A percentile compares a stretch with the other conserved stretches of the same genome.
phyloP scores from a whole-genome alignment of 2,329 filamentous ascomycete species.

The Claviceps purpurea region DNA sequence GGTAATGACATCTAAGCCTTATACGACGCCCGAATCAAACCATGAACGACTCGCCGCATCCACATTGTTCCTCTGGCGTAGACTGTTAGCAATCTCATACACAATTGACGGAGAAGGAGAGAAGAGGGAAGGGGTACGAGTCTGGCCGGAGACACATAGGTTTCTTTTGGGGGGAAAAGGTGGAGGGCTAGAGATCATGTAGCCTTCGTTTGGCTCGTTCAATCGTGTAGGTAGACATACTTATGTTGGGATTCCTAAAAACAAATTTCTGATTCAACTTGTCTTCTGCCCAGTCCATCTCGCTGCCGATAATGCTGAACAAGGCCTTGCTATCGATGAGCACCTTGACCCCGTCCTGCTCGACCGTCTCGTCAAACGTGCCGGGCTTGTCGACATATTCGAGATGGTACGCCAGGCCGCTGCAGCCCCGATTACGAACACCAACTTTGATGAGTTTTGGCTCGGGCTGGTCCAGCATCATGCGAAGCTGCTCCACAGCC shows the following conservation, averaged over 20 bases:
- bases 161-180: no score
- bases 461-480: constrained; percentile 68
- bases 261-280: constrained; percentile 86
- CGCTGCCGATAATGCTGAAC: constrained; percentile 94
- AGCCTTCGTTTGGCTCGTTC: no score
- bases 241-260: constrained; percentile 96
- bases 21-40: constrained; percentile 30
- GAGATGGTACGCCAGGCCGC: constrained; percentile 81
- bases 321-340: constrained; percentile 94
- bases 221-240: constrained; percentile 46
- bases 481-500: constrained; percentile 66
- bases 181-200: no score
- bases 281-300: constrained; percentile 98
- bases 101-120: constrained; percentile 16
- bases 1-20: neutral
- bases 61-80: constrained; percentile 77
- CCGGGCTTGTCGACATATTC: constrained; percentile 91
- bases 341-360: constrained; percentile 92
- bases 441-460: constrained; percentile 91
- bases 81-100: constrained; percentile 4
- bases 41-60: constrained; percentile 94
- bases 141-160: no score
- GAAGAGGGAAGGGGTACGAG: neutral
- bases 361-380: constrained; percentile 79
- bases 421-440: constrained; percentile 88